Conservation (phyloP, 495 filamentous ascomycete genomes). For the Penicillium manginii region DNA sequence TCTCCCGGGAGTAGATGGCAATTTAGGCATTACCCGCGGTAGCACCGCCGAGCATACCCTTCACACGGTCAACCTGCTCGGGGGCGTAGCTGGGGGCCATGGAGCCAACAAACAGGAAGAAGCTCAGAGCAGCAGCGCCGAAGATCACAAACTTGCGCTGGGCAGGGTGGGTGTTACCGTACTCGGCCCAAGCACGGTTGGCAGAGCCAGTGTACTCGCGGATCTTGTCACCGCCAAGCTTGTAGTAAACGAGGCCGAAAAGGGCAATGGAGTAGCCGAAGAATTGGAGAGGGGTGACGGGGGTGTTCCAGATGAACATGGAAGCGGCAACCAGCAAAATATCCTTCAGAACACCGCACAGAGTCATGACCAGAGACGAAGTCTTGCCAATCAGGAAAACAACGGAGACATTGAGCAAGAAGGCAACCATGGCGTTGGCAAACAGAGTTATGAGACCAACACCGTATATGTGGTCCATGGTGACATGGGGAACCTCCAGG, state of each 20-base stretch:
- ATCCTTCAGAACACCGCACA: slow-evolving; percentile 98
- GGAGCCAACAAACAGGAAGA: slow-evolving; percentile 72
- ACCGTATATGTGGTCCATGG: slow-evolving; percentile 70
- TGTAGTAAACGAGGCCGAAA: slow-evolving; percentile 92
- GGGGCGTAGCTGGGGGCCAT: slow-evolving; percentile 54
- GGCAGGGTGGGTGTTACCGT: slow-evolving; percentile 72
- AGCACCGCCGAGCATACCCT: slow-evolving; percentile 48
- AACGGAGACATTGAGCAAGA: slow-evolving; percentile 89
- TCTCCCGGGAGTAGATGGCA: background rate
- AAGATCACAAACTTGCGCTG: slow-evolving; percentile 77
- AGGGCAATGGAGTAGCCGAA: slow-evolving; percentile 96
- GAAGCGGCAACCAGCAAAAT: slow-evolving; percentile 90
- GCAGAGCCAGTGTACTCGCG: slow-evolving; percentile 75
- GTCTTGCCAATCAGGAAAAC: slow-evolving; percentile 98
- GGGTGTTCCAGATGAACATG: slow-evolving; percentile 87
- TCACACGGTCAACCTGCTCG: slow-evolving; percentile 42
- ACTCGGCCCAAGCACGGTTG: slow-evolving; percentile 80
- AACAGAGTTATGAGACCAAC: slow-evolving; percentile 78
- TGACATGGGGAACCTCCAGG: slow-evolving; percentile 73
- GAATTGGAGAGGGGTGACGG: slow-evolving; percentile 79
- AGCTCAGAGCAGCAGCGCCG: slow-evolving; percentile 58
- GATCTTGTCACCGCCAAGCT: slow-evolving; percentile 85
- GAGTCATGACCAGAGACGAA: slow-evolving; percentile 92
- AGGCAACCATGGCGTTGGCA: slow-evolving; percentile 80
- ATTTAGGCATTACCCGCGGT: slow-evolving; percentile 42